Evolutionary conservation across 768 basidiomycete species (phyloP), one percentile per base, ranked within the genome.

Genomic region (Cystofilobasidium macerans): DNA sequence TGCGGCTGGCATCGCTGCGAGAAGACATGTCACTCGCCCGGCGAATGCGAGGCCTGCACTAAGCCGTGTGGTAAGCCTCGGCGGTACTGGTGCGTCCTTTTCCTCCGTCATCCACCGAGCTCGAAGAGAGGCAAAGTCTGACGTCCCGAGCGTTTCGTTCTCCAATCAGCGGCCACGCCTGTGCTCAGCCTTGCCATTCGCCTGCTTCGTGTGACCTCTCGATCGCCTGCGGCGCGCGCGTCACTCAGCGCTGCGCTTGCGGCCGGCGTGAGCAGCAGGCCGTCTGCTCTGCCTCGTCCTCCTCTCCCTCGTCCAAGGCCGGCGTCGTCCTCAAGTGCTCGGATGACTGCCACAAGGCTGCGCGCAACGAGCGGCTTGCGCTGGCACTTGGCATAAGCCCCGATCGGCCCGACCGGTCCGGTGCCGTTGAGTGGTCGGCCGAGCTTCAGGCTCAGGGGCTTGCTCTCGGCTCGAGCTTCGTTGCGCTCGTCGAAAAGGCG

Each of bases 1-100:
- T 99, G 95, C 71, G 95, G 94, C 2, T 90, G 86, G 73, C 95
- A 99, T 74, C 84, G 81, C 18, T 99, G 95, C 74, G 84, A 86
- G 66, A 81, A 84, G 54, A 54, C 47, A 0, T 99, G 95, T 75
- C 95, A 99, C 72, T 78, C 70, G 24, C 65, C 80, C 3, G 89
- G 85, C 51, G 82, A 82, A 7, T 98, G 94, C 72, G 89, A 89
- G 2, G 62, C 79, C 0, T 95, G 92, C 76, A 80, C 79, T 2
- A 81, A 85, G 36, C 79, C 81, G 3, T 99, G 95, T 73, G 87
- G 89, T 22, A 99, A 97, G 76, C 78, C 86, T 2, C 83, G 92
- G 58, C 88, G 86, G 75, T 80, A 85, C 63, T 98, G 92, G 87
- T 87, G 67, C 28, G 83, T 78, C 2, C 32, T 61, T 64, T 43